phyloP scores from a whole-genome alignment of 2,329 filamentous ascomycete species.

The Arthrinium phaeospermum region DNA sequence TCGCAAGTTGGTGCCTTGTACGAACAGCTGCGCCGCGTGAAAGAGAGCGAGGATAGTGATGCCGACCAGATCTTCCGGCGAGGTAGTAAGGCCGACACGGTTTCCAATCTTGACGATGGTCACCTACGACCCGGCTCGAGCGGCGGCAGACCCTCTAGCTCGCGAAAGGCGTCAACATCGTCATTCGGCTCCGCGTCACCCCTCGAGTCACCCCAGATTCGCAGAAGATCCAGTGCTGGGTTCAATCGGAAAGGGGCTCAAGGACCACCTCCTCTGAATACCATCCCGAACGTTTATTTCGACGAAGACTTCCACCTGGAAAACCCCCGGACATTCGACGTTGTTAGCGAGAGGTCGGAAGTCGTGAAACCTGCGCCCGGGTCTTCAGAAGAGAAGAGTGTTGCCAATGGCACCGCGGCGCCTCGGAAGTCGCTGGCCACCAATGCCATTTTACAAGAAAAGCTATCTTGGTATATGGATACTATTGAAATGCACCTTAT shows the following conservation, averaged over 20 bases:
- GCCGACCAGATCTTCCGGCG: constrained; percentile 47
- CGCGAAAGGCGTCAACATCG: constrained; percentile 49
- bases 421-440: constrained; percentile 89
- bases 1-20: constrained; percentile 85
- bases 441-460: constrained; percentile 97
- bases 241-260: constrained; percentile 66
- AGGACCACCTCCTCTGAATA: constrained; percentile 84
- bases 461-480: constrained; percentile 99
- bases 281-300: constrained; percentile 92
- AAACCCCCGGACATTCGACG: constrained; percentile 93
- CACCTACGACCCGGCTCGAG: constrained; percentile 50
- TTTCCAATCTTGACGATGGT: constrained; percentile 48
- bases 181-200: constrained; percentile 58
- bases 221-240: constrained; percentile 52
- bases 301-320: constrained; percentile 95
- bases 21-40: constrained; percentile 84
- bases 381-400: constrained; percentile 57
- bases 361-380: constrained; percentile 76
- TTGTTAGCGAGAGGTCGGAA: constrained; percentile 94
- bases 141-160: constrained; percentile 41
- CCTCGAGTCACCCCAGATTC: constrained; percentile 50
- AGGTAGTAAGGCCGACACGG: constrained; percentile 47
- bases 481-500: constrained; percentile 98
- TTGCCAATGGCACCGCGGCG: constrained; percentile 62
- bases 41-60: constrained; percentile 75